These are phyloP conservation scores for Barnettozyma salicaria DNA, from an alignment of 805 yeast genomes.

Conservation along the genomic window DNA sequence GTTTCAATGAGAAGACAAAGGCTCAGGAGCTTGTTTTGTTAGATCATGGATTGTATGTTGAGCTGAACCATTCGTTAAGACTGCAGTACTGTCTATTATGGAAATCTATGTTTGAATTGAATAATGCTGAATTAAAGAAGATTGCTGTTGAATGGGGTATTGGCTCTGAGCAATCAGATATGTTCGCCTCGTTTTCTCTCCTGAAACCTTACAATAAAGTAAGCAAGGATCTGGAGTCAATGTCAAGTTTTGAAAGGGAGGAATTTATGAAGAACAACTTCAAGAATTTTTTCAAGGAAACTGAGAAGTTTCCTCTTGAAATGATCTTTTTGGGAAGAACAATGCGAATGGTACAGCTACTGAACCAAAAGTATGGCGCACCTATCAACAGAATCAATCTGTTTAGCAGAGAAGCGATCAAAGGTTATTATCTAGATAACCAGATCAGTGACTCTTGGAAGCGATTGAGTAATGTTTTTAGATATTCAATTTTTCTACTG, in stretches of 20 bases:
- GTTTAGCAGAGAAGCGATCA: slow-evolving; percentile 50
- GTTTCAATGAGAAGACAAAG: slow-evolving; percentile 28
- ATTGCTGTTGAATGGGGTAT: slow-evolving; percentile 65
- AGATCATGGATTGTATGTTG: slow-evolving; percentile 71
- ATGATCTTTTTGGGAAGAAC: slow-evolving; percentile 61
- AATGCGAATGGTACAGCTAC: slow-evolving; percentile 68
- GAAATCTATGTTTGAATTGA: slow-evolving; percentile 52
- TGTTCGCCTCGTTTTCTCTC: slow-evolving; percentile 52
- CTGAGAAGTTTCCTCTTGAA: slow-evolving; percentile 60
- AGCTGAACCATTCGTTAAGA: slow-evolving; percentile 44
- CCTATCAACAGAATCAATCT: slow-evolving; percentile 70
- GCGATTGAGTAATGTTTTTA: slow-evolving; percentile 9
- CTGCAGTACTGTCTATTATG: slow-evolving; percentile 55
- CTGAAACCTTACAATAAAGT: slow-evolving; percentile 39
- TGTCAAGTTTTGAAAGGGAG: slow-evolving; percentile 38
- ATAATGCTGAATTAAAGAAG: slow-evolving; percentile 39
- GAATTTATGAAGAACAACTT: slow-evolving; percentile 41
- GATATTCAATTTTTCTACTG: slow-evolving; percentile 20
- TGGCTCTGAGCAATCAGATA: slow-evolving; percentile 46
- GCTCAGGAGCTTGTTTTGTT: slow-evolving; percentile 56
- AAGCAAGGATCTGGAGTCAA: slow-evolving; percentile 25
- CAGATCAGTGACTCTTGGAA: slow-evolving; percentile 1
- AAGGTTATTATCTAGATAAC: slow-evolving; percentile 22
- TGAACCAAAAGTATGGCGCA: slow-evolving; percentile 59
- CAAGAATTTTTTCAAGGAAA: slow-evolving; percentile 51